Evolutionary conservation across 176 grass and related monocot species (phyloP).

Genomic region (Avena eriantha): DNA sequence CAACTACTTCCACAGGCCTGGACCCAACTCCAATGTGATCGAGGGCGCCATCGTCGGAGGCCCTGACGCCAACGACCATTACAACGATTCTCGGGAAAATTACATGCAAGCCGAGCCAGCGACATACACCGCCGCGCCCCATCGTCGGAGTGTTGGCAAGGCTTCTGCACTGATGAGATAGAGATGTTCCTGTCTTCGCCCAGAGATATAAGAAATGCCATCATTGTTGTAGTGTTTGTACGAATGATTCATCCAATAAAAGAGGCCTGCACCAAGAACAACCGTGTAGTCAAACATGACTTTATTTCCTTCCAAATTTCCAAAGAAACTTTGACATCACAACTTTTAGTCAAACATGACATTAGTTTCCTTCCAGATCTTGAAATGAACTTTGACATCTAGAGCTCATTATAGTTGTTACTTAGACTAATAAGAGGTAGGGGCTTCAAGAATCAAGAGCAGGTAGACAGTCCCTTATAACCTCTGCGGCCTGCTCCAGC

Average conservation of each 20-base stretch:
- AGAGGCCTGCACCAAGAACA: neutral
- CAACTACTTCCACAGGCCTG: conserved; percentile 29
- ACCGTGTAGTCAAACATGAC: neutral
- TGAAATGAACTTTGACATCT: conserved; percentile 3
- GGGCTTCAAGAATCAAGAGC: conserved; percentile 47
- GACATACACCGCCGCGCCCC: conserved; percentile 60
- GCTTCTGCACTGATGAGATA: conserved; percentile 18
- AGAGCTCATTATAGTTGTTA: conserved; percentile 10
- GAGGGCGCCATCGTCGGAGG: conserved; percentile 73
- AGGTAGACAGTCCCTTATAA: conserved; percentile 70
- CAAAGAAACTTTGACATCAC: conserved; percentile 7
- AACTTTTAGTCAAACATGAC: neutral
- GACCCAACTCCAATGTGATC: conserved; percentile 68
- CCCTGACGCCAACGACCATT: conserved; percentile 54
- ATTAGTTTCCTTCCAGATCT: conserved; percentile 17
- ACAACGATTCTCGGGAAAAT: conserved; percentile 49
- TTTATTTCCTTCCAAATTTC: conserved; percentile 26
- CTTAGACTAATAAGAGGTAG: conserved; percentile 36
- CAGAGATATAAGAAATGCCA: neutral
- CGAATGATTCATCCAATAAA: neutral
- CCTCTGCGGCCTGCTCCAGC: conserved; percentile 65
- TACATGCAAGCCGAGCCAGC: conserved; percentile 60
- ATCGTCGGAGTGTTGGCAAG: conserved; percentile 74
- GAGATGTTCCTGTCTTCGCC: neutral
- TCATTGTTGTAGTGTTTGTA: neutral